Conservation (phyloP, 2,329 filamentous ascomycete genomes). For the Diaporthe vexans region DNA sequence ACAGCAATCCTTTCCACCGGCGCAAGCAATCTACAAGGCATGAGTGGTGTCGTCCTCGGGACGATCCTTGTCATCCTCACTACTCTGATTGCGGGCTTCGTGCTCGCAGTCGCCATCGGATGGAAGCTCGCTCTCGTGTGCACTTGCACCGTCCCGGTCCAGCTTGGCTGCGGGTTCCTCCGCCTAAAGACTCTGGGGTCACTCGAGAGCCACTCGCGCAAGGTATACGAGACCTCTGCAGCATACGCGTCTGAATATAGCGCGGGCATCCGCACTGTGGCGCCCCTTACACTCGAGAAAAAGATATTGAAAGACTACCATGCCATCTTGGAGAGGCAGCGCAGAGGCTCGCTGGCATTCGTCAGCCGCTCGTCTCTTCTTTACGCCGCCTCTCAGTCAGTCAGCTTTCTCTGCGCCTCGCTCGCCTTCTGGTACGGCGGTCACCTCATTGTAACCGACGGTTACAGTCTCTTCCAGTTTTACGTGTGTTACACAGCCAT, state of each 20-base stretch:
- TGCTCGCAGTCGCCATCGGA: conserved; percentile 57
- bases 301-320: conserved; percentile 84
- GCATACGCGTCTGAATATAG: conserved; percentile 94
- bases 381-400: conserved; percentile 87
- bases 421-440: conserved; percentile 95
- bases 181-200: conserved; percentile 76
- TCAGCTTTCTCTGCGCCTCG: conserved; percentile 86
- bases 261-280: conserved; percentile 92
- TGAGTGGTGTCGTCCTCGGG: conserved; percentile 89
- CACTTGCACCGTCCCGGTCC: conserved; percentile 55
- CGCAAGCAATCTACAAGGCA: conserved; percentile 87
- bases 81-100: conserved; percentile 81
- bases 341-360: conserved; percentile 76
- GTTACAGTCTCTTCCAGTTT: conserved; percentile 88
- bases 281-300: conserved; percentile 86
- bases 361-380: conserved; percentile 82
- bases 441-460: conserved; percentile 76
- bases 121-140: conserved; percentile 61
- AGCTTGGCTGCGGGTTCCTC: conserved; percentile 56
- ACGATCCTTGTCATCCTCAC: conserved; percentile 86
- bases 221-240: conserved; percentile 83
- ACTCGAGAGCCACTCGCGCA: conserved; percentile 84
- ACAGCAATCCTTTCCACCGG: conserved; percentile 92
- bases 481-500: conserved; percentile 91
- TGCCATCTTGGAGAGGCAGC: conserved; percentile 74